Evolutionary conservation across 495 filamentous ascomycete species (phyloP).

Genomic region (Talaromyces ruber): DNA sequence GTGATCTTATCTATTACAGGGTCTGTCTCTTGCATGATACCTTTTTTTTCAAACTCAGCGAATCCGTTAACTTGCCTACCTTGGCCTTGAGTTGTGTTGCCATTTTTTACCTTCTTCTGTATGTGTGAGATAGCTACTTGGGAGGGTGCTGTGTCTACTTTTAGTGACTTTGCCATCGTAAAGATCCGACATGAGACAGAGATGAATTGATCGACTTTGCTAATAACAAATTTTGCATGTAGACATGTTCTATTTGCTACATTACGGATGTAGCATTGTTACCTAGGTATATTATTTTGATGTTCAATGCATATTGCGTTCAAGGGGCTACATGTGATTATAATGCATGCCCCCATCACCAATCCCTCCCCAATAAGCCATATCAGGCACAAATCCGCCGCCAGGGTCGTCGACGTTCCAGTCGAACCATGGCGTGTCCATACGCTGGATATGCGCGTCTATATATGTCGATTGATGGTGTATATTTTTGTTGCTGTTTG

Average conservation of each 20-base stretch:
- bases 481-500: background rate
- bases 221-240: background rate
- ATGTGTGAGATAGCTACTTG: background rate
- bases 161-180: background rate
- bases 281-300: no score
- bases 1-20: background rate
- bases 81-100: background rate
- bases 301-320: no score
- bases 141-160: background rate
- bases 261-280: no score
- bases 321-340: background rate
- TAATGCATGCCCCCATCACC: background rate
- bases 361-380: background rate
- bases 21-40: background rate
- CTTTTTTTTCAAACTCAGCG: background rate
- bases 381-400: slow-evolving; percentile 22
- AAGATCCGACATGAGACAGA: background rate
- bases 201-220: background rate
- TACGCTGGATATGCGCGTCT: background rate
- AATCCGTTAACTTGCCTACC: background rate
- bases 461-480: background rate
- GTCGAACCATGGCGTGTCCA: background rate
- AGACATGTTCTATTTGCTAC: no score
- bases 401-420: slow-evolving; percentile 28
- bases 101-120: background rate